These are phyloP conservation scores for Eimeria sp. DNA, from an alignment of 169 alveolate species.

Conservation along the genomic window DNA sequence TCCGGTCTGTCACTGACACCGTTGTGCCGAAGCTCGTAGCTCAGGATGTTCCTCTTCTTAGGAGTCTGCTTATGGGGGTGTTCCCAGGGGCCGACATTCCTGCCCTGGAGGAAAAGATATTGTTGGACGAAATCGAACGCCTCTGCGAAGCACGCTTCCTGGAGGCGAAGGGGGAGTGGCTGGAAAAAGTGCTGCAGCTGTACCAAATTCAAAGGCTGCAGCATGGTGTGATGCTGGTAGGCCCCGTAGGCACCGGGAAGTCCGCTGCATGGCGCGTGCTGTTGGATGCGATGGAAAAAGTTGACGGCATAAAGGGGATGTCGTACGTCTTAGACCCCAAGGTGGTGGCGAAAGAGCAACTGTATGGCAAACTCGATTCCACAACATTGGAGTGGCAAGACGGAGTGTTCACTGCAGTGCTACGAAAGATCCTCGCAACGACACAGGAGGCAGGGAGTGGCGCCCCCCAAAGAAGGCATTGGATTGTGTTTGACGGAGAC, in stretches of 20 bases:
- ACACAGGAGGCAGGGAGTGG: constrained; percentile 89
- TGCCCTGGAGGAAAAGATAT: constrained; percentile 94
- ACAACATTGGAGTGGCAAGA: constrained; percentile 98
- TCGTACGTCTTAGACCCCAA: constrained; percentile 95
- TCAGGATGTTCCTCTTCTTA: constrained; percentile 96
- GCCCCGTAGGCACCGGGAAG: constrained; percentile 98
- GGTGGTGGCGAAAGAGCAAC: constrained; percentile 97
- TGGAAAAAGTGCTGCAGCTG: constrained; percentile 94
- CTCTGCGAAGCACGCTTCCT: constrained; percentile 56
- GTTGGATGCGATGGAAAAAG: constrained; percentile 93
- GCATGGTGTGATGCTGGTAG: constrained; percentile 97
- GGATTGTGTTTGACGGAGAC: constrained; percentile 99
- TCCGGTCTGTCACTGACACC: constrained; percentile 97
- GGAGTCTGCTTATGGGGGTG: constrained; percentile 96
- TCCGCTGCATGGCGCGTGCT: constrained; percentile 94
- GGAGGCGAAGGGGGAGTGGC: constrained; percentile 87
- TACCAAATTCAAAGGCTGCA: constrained; percentile 96
- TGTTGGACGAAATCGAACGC: constrained; percentile 88
- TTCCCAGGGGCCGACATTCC: constrained; percentile 97
- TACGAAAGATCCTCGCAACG: constrained; percentile 91
- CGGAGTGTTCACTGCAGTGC: constrained; percentile 96
- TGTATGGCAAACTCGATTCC: constrained; percentile 92
- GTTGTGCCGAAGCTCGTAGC: constrained; percentile 98
- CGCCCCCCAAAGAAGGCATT: constrained; percentile 94
- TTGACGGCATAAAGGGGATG: constrained; percentile 89